Percentiles rank a stretch among this genome's conserved stretches.
Evolutionary conservation across 768 basidiomycete genomes (phyloP).

Genomic region (Sutorius australiensis): DNA sequence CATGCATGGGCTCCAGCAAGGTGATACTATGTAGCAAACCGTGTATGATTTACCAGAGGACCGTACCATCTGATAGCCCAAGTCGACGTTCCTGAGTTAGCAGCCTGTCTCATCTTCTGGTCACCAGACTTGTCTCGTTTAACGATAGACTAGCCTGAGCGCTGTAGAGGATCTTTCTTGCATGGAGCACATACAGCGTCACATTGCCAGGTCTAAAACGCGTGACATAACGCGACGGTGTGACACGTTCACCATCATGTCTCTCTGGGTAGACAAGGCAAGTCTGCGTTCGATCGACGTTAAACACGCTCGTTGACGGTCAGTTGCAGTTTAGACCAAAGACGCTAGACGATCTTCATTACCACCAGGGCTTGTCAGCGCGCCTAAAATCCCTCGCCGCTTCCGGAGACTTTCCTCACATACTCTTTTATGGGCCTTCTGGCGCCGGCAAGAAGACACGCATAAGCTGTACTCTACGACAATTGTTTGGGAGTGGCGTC

Average conservation of each 20-base stretch:
- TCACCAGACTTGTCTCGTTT: too few relatives aligned
- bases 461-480: conserved; percentile 82
- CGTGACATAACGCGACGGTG: conserved; percentile 31
- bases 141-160: not conserved
- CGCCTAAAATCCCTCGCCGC: conserved; percentile 78
- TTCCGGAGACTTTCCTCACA: conserved; percentile 94
- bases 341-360: conserved; percentile 80
- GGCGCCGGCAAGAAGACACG: conserved; percentile 98
- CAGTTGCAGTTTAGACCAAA: conserved; percentile 78
- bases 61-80: too few relatives aligned
- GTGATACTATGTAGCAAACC: not conserved
- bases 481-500: conserved; percentile 86
- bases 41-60: not conserved
- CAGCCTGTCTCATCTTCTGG: too few relatives aligned
- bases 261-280: conserved; percentile 63
- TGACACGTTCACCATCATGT: conserved; percentile 38
- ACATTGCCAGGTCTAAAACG: conserved; percentile 13
- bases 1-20: too few relatives aligned
- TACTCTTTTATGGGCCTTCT: conserved; percentile 95
- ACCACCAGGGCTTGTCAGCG: conserved; percentile 76
- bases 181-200: not conserved
- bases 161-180: not conserved
- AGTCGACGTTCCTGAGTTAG: too few relatives aligned
- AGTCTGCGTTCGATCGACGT: not conserved
- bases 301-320: not conserved